Evolutionary conservation across 371 early-diverging fungal genomes (phyloP).

Genomic region (Blakeslea trispora): DNA sequence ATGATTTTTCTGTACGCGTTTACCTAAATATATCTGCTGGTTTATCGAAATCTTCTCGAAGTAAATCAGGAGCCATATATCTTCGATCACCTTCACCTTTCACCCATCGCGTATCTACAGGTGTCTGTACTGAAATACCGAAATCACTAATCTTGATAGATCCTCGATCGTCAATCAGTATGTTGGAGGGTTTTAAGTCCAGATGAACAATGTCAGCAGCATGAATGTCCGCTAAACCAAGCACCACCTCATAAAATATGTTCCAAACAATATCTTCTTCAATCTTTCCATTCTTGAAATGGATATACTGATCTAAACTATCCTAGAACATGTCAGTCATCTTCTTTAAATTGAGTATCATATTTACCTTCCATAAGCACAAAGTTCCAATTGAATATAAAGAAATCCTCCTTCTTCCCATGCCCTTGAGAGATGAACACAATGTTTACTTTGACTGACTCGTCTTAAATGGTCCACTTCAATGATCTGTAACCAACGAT

Average conservation of each 20-base stretch:
- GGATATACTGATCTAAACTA: constrained; percentile 32
- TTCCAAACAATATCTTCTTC: constrained; percentile 74
- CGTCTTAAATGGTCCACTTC: constrained; percentile 82
- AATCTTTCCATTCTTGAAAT: constrained; percentile 36
- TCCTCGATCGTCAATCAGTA: constrained; percentile 69
- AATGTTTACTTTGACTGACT: constrained; percentile 58
- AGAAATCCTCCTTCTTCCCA: constrained; percentile 94
- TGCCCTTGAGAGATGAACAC: constrained; percentile 71
- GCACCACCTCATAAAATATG: constrained; percentile 74
- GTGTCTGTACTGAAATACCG: constrained; percentile 74
- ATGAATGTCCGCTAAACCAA: constrained; percentile 80
- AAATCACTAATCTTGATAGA: constrained; percentile 86
- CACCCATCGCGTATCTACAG: constrained; percentile 40
- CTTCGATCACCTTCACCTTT: constrained; percentile 92
- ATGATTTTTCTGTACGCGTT: background rate
- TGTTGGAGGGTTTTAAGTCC: constrained; percentile 90
- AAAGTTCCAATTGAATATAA: constrained; percentile 89
- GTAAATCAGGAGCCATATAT: constrained; percentile 95
- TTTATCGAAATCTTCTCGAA: constrained; percentile 73
- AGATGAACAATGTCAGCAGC: constrained; percentile 72
- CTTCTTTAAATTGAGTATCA: too few species aligned
- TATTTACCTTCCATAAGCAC: constrained; percentile 72
- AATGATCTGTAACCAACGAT: constrained; percentile 71
- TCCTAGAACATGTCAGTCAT: background rate
- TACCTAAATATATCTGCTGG: constrained; percentile 92